Conservation (phyloP, 75 land plant genomes). For the Pinus tabuliformis region DNA sequence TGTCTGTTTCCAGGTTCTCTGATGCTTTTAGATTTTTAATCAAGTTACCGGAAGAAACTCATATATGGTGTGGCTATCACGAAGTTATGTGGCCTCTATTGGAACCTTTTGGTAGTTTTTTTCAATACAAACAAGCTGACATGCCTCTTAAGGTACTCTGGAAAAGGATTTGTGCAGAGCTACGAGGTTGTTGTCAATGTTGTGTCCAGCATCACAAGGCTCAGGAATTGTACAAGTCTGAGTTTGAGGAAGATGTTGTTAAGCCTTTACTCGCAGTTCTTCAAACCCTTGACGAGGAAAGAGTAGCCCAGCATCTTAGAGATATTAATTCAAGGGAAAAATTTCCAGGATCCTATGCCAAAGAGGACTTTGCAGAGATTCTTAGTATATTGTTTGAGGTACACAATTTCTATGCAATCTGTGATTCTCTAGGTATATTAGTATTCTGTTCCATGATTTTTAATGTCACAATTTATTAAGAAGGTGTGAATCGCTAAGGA, state of each 20-base stretch:
- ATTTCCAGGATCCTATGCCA: slow-evolving; percentile 30
- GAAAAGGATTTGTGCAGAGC: slow-evolving; percentile 67
- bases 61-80: slow-evolving; percentile 78
- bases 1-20: slow-evolving; percentile 56
- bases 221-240: slow-evolving; percentile 54
- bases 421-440: background rate
- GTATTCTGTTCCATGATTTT: background rate
- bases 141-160: slow-evolving; percentile 68
- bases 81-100: slow-evolving; percentile 79
- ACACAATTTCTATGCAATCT: background rate
- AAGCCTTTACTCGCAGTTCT: slow-evolving; percentile 66
- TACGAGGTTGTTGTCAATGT: slow-evolving; percentile 67
- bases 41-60: slow-evolving; percentile 53
- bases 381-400: slow-evolving; percentile 86
- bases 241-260: slow-evolving; percentile 57
- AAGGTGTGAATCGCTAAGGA: background rate
- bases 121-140: slow-evolving; percentile 23
- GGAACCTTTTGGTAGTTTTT: slow-evolving; percentile 75
- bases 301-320: slow-evolving; percentile 62
- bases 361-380: slow-evolving; percentile 50
- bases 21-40: slow-evolving; percentile 74
- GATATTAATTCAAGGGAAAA: slow-evolving; percentile 48
- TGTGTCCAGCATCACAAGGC: slow-evolving; percentile 73
- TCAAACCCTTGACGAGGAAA: slow-evolving; percentile 77
- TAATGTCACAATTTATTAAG: background rate